Base-by-base conservation (phyloP, 192 early-diverging fungal genomes). In the Thoreauomyces humboldtii region DNA sequence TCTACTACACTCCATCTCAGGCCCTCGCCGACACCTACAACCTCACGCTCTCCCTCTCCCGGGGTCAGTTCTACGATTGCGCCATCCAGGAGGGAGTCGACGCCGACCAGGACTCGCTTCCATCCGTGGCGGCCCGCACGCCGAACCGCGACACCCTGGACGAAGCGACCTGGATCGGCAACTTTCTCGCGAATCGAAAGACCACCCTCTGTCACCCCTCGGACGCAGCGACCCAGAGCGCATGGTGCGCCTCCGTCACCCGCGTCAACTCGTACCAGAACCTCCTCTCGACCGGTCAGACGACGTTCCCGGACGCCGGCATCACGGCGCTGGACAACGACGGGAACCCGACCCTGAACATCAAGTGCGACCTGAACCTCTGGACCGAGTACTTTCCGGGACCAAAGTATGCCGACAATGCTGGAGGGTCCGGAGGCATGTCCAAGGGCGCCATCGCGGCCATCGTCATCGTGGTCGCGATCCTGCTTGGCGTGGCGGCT, bases 11-110 rank as follows among this genome's bases (percentile, higher is more conserved):
- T 24, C 74, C 74, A 2, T 56, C 81, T 11, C 67, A 73, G 55
- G 43, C 22, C 7, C 34, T 48, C 11, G 74, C 79, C 24, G 69
- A 77, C 25, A 41, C 35, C 12, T 44, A 73, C 11, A 73, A 71
- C 0, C 47, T 79, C 19, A 67, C 65, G 47, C 53, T 75, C n/a
- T 43, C 66, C 38, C 41, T 78, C 17, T 60, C 53, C 35, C 61
- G 70, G 31, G 82, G 65, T 12, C 76, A 78, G 66, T 35, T 84
- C 15, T 84, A 80, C 53, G 80, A 84, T 44, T 69, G 80, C 0
- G 72, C 63, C 0, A 73, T 84, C 38, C 71, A 80, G 44, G 70
- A 73, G 19, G 65, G 67, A 6, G 35, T 60, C 0, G 74, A 63
- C 4, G 31, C 47, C 11, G 80, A 78, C 31, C 33, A 61, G 5